Conservation (phyloP, 768 basidiomycete species). For the Boletus barrowsii region DNA sequence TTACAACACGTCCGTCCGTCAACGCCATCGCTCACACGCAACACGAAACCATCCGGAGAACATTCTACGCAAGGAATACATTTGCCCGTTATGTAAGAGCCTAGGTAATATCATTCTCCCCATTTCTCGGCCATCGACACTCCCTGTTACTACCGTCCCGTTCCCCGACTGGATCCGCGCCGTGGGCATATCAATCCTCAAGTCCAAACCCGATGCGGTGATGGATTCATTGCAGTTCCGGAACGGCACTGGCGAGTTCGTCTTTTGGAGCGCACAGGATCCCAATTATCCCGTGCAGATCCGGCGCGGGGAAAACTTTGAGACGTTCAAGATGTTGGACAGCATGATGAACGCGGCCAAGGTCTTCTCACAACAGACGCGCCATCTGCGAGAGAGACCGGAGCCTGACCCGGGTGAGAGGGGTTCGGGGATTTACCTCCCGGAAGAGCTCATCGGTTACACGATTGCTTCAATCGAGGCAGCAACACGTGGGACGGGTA, state of each 20-base stretch:
- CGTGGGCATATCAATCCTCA: conserved; percentile 85
- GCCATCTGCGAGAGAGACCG: conserved; percentile 73
- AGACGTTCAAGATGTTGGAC: conserved; percentile 79
- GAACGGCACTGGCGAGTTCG: conserved; percentile 84
- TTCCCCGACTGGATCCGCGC: conserved; percentile 90
- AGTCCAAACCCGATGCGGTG: conserved; percentile 70
- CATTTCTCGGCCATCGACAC: conserved; percentile 52
- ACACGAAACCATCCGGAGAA: conserved; percentile 93
- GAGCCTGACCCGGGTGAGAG: conserved; percentile 72
- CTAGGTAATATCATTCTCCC: conserved; percentile 93
- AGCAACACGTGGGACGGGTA: conserved; percentile 65
- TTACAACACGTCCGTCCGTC: conserved; percentile 82
- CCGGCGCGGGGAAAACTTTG: conserved; percentile 51
- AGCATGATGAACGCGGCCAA: conserved; percentile 78
- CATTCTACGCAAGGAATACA: conserved; percentile 90
- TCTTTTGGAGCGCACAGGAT: conserved; percentile 86
- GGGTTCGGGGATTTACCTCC: conserved; percentile 84
- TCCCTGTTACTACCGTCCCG: conserved; percentile 46
- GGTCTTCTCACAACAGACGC: conserved; percentile 79
- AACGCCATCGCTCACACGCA: conserved; percentile 83
- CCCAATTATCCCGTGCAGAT: conserved; percentile 58
- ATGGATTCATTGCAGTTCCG: conserved; percentile 72
- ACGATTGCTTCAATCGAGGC: conserved; percentile 82
- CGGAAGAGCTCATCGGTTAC: conserved; percentile 88
- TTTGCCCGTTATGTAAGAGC: conserved; percentile 96